phyloP scores from a whole-genome alignment of 305 asterid species.

The Striga hermonthica region DNA sequence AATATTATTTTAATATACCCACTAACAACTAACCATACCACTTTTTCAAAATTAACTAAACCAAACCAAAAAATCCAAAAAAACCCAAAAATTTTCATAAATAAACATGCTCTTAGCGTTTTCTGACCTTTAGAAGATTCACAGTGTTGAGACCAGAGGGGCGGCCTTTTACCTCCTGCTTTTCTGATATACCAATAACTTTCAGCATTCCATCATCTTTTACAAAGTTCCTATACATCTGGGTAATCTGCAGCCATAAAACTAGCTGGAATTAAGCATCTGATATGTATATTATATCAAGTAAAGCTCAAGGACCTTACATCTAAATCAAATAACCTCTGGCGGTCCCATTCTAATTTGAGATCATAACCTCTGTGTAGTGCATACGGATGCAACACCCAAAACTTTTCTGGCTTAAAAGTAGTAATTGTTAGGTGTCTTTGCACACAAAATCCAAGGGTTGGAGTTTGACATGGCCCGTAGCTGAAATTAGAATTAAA shows the following conservation, averaged over 20 bases:
- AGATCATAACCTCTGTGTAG: constrained; percentile 73
- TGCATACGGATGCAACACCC: constrained; percentile 75
- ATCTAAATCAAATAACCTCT: constrained; percentile 71
- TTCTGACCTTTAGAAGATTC: constrained; percentile 83
- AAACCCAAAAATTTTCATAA: too few relatives aligned
- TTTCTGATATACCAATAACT: constrained; percentile 64
- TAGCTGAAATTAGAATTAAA: constrained; percentile 53
- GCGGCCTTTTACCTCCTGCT: constrained; percentile 67
- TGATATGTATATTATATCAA: constrained; percentile 11
- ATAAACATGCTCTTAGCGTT: too few relatives aligned
- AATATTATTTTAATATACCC: too few relatives aligned
- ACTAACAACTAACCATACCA: too few relatives aligned
- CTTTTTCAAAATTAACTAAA: too few relatives aligned
- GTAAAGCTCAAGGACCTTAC: constrained; percentile 45
- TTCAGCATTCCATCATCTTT: constrained; percentile 55
- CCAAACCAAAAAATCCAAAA: too few relatives aligned
- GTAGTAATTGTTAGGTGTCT: constrained; percentile 72
- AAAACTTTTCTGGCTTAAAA: constrained; percentile 80
- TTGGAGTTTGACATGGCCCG: constrained; percentile 95
- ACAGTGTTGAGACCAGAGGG: constrained; percentile 90
- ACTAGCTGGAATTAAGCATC: constrained; percentile 29
- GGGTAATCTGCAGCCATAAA: constrained; percentile 49
- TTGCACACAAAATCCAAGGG: constrained; percentile 88
- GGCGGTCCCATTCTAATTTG: constrained; percentile 81
- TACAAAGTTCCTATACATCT: constrained; percentile 61